Conservation (phyloP, 176 grass and related monocot species). For the Carex scoparia region DNA sequence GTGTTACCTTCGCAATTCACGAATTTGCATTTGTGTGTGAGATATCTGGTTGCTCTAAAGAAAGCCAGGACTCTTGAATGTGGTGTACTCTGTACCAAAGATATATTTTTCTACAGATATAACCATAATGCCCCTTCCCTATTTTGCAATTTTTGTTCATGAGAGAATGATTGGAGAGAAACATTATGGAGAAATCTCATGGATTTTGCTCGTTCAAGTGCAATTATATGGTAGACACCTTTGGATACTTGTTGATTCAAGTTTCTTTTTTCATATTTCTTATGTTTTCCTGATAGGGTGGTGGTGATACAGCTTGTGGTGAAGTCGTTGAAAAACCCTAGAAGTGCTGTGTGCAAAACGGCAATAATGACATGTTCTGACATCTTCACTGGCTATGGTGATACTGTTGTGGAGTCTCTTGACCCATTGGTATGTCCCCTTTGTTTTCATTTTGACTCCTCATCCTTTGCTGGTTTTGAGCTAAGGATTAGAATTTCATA, state of each 20-base stretch:
- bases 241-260: not conserved
- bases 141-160: not conserved
- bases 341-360: slow-evolving; percentile 97
- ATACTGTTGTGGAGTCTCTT: slow-evolving; percentile 63
- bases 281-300: slow-evolving; percentile 38
- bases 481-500: not conserved
- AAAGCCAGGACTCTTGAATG: not conserved
- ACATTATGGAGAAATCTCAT: too few species aligned
- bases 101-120: slow-evolving; percentile 8
- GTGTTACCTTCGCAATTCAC: not conserved
- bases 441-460: slow-evolving; percentile 7
- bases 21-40: not conserved
- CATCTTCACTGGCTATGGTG: slow-evolving; percentile 80
- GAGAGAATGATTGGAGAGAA: not conserved
- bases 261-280: not conserved
- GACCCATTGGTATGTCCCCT: slow-evolving; percentile 59
- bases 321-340: slow-evolving; percentile 91
- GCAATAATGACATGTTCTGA: slow-evolving; percentile 88
- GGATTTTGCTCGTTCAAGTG: not conserved
- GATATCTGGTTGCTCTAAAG: not conserved
- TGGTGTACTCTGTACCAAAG: not conserved
- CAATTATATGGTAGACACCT: not conserved
- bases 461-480: not conserved
- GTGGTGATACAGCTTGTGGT: slow-evolving; percentile 74
- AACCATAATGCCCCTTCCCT: not conserved